These are phyloP conservation scores for Scedosporium minutisporum DNA, from an alignment of 2,329 filamentous ascomycete species.

Conservation along the genomic window DNA sequence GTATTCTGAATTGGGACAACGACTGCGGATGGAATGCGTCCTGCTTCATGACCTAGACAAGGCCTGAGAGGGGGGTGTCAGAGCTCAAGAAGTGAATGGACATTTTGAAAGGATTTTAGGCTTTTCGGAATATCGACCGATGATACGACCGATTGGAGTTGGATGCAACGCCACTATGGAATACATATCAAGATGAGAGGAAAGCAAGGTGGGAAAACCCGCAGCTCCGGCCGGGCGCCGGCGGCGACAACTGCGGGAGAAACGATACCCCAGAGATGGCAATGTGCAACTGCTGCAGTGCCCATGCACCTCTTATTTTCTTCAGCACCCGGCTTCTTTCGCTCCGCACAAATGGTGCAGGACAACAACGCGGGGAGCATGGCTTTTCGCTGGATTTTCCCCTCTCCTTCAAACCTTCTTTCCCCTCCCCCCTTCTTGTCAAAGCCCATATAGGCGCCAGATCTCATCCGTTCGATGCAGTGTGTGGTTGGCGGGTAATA, in stretches of 20 bases:
- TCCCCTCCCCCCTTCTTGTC: neutral
- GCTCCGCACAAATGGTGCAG: neutral
- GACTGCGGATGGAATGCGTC: no score
- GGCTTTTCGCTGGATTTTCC: neutral
- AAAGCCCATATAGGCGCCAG: neutral
- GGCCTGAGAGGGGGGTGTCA: neutral
- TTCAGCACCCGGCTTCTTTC: neutral
- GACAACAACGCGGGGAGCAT: no score
- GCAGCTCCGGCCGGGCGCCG: neutral
- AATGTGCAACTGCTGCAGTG: neutral
- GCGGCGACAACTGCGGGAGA: neutral
- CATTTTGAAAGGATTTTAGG: neutral
- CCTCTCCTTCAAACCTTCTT: neutral
- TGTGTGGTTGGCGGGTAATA: slow-evolving; percentile 1
- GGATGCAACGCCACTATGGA: neutral
- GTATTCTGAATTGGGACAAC: neutral
- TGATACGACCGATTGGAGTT: neutral
- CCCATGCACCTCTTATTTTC: neutral
- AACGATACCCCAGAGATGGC: neutral
- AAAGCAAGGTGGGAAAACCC: neutral
- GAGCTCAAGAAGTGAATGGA: neutral
- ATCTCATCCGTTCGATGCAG: neutral
- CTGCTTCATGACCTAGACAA: no score
- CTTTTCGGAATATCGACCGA: neutral
- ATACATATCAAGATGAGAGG: neutral